Evolutionary conservation across 2,329 filamentous ascomycete genomes (phyloP), one percentile per base, ranked within the genome.

Genomic region (Hymenoscyphus scutula): DNA sequence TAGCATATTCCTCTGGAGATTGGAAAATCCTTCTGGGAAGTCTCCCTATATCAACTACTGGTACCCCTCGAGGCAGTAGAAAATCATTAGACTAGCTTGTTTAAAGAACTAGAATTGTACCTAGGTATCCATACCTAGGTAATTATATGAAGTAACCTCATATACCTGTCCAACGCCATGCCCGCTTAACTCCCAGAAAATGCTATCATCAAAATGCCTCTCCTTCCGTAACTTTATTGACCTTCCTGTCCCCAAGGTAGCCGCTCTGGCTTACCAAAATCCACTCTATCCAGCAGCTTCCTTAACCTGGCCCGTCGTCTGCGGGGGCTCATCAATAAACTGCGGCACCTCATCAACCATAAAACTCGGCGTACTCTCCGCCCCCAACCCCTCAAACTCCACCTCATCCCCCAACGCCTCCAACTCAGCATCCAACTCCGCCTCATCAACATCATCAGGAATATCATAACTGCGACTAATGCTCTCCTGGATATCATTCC

Each of bases 401-500:
- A 92, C 89, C 78, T 99, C 95, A 71, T 97, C 89, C 0, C 94
- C 94, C 38, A 99, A 78, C 6, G 95, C 93, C 80, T 99, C 95
- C 58, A 99, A 79, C 81, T 99, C 95, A 3, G 95, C 95, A 79
- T 99, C 95, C 65, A 99, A 78, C 80, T 99, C 95, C 1, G 90
- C 87, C 84, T 99, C 95, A 75, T 98, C 94, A 25, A 99, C 92
- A 76, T 98, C 95, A 72, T 99, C 95, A 0, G 95, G 95, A 38
- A 99, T 84, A 74, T 98, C 94, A 76, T 99, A 99, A 69, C 90
- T 91, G 67, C 95, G 79, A 64, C 90, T 89, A 62, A 99, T 89
- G 68, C 90, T 93, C 79, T 98, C 95, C 78, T 99, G 92, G 64
- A 99, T 99, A 77, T 99, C 95, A 77, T 98, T 98, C 3, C 95